Conservation (phyloP, 2,329 filamentous ascomycete species). For the Colletotrichum lini region DNA sequence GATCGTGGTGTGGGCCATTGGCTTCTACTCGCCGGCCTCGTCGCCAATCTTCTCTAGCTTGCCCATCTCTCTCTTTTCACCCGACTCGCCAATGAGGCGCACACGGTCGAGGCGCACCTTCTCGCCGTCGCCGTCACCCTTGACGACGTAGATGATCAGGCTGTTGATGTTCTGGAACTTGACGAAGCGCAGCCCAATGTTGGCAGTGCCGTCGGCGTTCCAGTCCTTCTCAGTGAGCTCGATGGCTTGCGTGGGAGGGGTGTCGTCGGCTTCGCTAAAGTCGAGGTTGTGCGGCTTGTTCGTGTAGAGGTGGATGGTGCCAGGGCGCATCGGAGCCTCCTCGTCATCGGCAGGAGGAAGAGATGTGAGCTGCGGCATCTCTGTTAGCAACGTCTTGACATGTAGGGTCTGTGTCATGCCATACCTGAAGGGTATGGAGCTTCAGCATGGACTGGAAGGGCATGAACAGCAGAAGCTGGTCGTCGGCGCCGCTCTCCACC, state of each 20-base stretch:
- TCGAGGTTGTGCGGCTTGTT: constrained; percentile 93
- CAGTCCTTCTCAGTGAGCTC: constrained; percentile 83
- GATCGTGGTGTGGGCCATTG: background rate
- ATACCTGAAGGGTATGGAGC: constrained; percentile 83
- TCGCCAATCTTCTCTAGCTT: constrained; percentile 96
- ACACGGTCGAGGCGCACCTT: constrained; percentile 87
- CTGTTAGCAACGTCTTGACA: constrained; percentile 7
- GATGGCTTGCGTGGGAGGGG: constrained; percentile 83
- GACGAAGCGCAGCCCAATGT: constrained; percentile 85
- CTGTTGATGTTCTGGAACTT: constrained; percentile 97
- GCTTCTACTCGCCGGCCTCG: constrained; percentile 71
- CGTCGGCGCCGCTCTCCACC: constrained; percentile 96
- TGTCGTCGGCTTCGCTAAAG: constrained; percentile 94
- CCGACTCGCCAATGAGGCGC: constrained; percentile 87
- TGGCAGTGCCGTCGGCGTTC: constrained; percentile 83
- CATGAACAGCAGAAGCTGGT: constrained; percentile 93
- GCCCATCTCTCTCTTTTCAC: constrained; percentile 92
- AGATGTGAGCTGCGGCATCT: constrained; percentile 81
- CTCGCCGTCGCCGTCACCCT: constrained; percentile 87
- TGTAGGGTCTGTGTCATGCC: constrained; percentile 35
- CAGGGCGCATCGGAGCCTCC: constrained; percentile 84
- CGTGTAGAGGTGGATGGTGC: constrained; percentile 86
- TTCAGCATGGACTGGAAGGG: constrained; percentile 92
- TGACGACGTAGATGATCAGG: constrained; percentile 88
- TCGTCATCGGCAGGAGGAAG: constrained; percentile 76